Evolutionary conservation across 1,139 yeast species (phyloP).

Genomic region (Wickerhamomyces sp.): DNA sequence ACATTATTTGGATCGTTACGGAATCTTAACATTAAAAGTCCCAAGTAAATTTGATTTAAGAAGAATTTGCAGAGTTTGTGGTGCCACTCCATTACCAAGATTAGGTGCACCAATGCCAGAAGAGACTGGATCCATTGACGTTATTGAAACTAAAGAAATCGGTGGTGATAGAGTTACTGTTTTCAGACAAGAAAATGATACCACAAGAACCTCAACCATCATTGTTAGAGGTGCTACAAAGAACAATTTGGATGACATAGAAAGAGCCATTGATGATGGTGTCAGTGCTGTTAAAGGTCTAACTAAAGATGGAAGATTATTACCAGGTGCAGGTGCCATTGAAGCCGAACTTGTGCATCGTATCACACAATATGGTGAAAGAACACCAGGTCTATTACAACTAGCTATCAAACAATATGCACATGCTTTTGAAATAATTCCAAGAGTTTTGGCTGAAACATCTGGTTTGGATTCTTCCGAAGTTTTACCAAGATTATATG

Average conservation of each 20-base stretch:
- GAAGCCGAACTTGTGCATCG: slow-evolving; percentile 84
- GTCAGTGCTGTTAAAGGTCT: slow-evolving; percentile 89
- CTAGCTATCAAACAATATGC: slow-evolving; percentile 93
- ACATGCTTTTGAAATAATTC: slow-evolving; percentile 89
- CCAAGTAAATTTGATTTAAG: slow-evolving; percentile 93
- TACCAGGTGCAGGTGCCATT: slow-evolving; percentile 97
- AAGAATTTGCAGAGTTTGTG: slow-evolving; percentile 93
- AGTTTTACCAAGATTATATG: slow-evolving; percentile 78
- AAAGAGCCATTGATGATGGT: slow-evolving; percentile 96
- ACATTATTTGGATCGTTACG: slow-evolving; percentile 86
- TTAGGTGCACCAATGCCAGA: slow-evolving; percentile 95
- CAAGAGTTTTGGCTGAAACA: slow-evolving; percentile 90
- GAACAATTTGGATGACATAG: slow-evolving; percentile 87
- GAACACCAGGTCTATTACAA: slow-evolving; percentile 89
- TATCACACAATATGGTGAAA: slow-evolving; percentile 81
- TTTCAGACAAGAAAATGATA: slow-evolving; percentile 69
- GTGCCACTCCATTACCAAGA: slow-evolving; percentile 94
- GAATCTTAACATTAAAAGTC: slow-evolving; percentile 79
- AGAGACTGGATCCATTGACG: slow-evolving; percentile 84
- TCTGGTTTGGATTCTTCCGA: slow-evolving; percentile 91
- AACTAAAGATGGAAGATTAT: slow-evolving; percentile 59
- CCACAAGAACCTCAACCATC: slow-evolving; percentile 83
- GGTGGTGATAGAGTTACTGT: slow-evolving; percentile 98
- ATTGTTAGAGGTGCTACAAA: slow-evolving; percentile 97
- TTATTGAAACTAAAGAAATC: slow-evolving; percentile 87